Base-by-base conservation (phyloP, 140 eudicot species). In the Anethum foeniculum region DNA sequence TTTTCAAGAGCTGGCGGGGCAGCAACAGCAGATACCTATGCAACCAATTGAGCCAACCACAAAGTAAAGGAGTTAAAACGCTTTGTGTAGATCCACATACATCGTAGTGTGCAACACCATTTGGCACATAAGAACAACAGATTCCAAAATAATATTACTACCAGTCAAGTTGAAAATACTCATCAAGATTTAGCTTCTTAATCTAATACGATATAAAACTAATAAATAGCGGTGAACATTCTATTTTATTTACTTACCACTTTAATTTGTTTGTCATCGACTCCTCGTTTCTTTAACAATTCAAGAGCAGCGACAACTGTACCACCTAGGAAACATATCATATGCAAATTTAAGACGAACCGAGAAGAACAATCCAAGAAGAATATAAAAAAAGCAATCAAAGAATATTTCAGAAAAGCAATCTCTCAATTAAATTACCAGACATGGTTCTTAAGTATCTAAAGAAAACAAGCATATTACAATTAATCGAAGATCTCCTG, bases 1-100 rank as follows among this genome's bases (percentile, higher is more conserved):
- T 96, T 96, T 79, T 85, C 81, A 75, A 96, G 99, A 28, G 99
- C 99, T 19, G 99, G 97, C 82, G 99, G 98, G 85, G 97, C 91
- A 65, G 97, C 92, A 77, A 91, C 92, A 44, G 96, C 99, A 56
- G 85, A 87, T 80, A 96, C 87, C 99, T 96, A 84, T 62, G 64
- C 56, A 77, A 48, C 48, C 75, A 47, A 82, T 78, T 25, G 27
- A 62, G 43, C 15, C 60, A 49, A 27, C 72, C 82, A 56, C 67
- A 36, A 15, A 27, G 27, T 43, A 41, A n/a, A 79, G 5, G 10
- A 79, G 69, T 19, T 51, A 79, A 21, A 23, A 23, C 16, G 3
- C 28, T 21, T 41, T 41, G 34, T 10, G 48, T 18, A 18, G 25
- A 13, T 49, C 62, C 62, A 21, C 64, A 9, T 7, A 4, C 8